A percentile compares a stretch with the other conserved stretches of the same genome.
Evolutionary conservation across 495 filamentous ascomycete species (phyloP).

Genomic region (Staphylotrichum tortipilum): DNA sequence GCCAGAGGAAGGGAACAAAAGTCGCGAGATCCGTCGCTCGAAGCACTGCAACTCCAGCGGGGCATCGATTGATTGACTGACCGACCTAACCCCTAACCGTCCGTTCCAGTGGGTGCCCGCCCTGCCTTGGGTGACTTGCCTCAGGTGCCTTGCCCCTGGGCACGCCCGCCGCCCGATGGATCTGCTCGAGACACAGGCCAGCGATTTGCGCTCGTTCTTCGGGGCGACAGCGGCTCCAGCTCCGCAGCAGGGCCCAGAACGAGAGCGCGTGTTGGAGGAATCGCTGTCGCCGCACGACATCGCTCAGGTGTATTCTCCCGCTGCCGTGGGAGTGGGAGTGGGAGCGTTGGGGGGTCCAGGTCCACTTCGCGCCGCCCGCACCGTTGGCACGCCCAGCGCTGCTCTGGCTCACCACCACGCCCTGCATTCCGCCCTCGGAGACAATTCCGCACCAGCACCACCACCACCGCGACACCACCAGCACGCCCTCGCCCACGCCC

Average conservation of each 20-base stretch:
- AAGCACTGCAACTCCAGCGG: no score
- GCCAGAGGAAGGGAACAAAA: no score
- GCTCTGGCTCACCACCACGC: no score
- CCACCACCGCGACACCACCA: slow-evolving; percentile 8
- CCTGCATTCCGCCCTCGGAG: slow-evolving; percentile 28
- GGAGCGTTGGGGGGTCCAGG: no score
- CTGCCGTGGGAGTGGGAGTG: no score
- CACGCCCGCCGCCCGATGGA: slow-evolving; percentile 38
- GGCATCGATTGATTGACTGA: no score
- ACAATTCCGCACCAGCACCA: slow-evolving; percentile 26
- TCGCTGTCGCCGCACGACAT: slow-evolving; percentile 11
- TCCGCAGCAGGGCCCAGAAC: slow-evolving; percentile 22
- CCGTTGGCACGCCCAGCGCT: no score
- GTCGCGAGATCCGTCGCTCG: no score
- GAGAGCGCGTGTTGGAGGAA: background rate
- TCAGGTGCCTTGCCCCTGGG: no score
- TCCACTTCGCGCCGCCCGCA: slow-evolving; percentile 12
- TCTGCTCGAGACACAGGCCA: slow-evolving; percentile 47
- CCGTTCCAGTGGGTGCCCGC: no score
- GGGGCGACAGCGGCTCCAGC: slow-evolving; percentile 7
- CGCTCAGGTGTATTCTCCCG: slow-evolving; percentile 3
- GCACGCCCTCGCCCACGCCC: background rate
- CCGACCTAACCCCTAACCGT: no score
- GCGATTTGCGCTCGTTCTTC: slow-evolving; percentile 45
- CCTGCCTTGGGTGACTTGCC: no score